Conservation (phyloP, 2,329 filamentous ascomycete species). For the Tolypocladium pustulatum region DNA sequence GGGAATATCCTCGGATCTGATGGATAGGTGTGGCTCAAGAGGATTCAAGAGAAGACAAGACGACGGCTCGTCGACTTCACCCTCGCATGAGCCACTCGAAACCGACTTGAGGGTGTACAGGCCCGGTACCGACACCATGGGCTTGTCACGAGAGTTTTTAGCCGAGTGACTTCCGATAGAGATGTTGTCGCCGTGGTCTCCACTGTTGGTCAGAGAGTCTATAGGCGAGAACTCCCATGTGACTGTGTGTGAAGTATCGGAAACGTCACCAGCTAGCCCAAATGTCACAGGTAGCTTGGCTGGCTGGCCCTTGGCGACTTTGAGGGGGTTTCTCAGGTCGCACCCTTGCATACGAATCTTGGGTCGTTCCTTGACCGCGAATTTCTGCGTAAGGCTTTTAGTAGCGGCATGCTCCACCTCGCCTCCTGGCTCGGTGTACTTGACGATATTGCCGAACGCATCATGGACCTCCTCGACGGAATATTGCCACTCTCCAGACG, state of each 20-base stretch:
- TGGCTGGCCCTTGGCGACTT: constrained; percentile 65
- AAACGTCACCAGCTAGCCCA: constrained; percentile 44
- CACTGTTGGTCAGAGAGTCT: constrained; percentile 55
- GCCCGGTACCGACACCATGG: constrained; percentile 64
- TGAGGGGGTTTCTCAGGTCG: constrained; percentile 68
- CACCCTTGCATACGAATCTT: constrained; percentile 62
- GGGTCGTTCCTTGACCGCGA: constrained; percentile 81
- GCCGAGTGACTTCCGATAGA: constrained; percentile 48
- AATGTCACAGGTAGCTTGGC: constrained; percentile 63
- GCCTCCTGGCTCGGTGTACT: constrained; percentile 57
- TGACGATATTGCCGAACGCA: constrained; percentile 76
- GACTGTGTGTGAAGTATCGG: constrained; percentile 59
- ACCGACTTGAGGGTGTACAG: constrained; percentile 79
- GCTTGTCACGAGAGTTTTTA: constrained; percentile 51
- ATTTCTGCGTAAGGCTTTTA: constrained; percentile 60
- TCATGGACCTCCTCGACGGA: constrained; percentile 87
- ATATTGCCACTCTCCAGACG: constrained; percentile 77
- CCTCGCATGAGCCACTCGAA: constrained; percentile 69
- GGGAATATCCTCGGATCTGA: constrained; percentile 71
- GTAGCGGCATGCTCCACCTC: constrained; percentile 57
- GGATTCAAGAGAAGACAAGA: constrained; percentile 91
- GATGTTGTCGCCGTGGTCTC: constrained; percentile 55
- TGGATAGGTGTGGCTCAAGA: constrained; percentile 66
- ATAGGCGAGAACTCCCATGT: constrained; percentile 76
- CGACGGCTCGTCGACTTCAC: constrained; percentile 85